Evolutionary conservation across 2,329 filamentous ascomycete genomes (phyloP).

Genomic region (Penicillium corylophilum): DNA sequence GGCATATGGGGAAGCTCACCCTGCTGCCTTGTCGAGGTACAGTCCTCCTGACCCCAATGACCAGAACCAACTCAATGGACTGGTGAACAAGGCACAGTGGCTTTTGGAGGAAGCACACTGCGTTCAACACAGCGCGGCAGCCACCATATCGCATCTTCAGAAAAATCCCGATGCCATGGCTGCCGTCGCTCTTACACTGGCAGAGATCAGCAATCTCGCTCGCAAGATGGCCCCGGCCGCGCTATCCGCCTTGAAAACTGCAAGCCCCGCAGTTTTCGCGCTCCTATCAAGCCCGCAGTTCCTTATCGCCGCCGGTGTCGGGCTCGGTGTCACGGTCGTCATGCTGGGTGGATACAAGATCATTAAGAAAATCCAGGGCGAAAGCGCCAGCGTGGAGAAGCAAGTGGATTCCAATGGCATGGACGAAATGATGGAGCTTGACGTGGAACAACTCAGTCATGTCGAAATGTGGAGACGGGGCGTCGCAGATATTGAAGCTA

Average conservation of each 20-base stretch:
- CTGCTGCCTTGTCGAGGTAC: conserved; percentile 52
- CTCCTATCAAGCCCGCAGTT: conserved; percentile 90
- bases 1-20: conserved; percentile 83
- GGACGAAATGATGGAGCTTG: conserved; percentile 58
- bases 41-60: conserved; percentile 48
- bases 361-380: conserved; percentile 72
- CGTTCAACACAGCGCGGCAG: conserved; percentile 76
- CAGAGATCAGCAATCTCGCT: conserved; percentile 80
- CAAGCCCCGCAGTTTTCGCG: conserved; percentile 81
- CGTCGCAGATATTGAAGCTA: conserved; percentile 58
- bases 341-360: conserved; percentile 98
- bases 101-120: conserved; percentile 86
- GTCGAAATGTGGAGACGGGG: conserved; percentile 65
- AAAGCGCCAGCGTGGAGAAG: conserved; percentile 38
- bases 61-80: conserved; percentile 58
- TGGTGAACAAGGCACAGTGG: conserved; percentile 72
- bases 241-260: conserved; percentile 70
- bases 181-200: conserved; percentile 86
- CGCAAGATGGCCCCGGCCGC: conserved; percentile 82
- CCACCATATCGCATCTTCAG: conserved; percentile 78
- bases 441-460: conserved; percentile 51
- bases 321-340: conserved; percentile 89
- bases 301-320: conserved; percentile 84
- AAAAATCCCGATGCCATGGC: conserved; percentile 88
- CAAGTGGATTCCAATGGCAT: conserved; percentile 32